A percentile compares a stretch with the other conserved stretches of the same genome.
These are phyloP conservation scores for Lipomyces yamadae DNA, from an alignment of 805 yeast species.

Conservation along the genomic window DNA sequence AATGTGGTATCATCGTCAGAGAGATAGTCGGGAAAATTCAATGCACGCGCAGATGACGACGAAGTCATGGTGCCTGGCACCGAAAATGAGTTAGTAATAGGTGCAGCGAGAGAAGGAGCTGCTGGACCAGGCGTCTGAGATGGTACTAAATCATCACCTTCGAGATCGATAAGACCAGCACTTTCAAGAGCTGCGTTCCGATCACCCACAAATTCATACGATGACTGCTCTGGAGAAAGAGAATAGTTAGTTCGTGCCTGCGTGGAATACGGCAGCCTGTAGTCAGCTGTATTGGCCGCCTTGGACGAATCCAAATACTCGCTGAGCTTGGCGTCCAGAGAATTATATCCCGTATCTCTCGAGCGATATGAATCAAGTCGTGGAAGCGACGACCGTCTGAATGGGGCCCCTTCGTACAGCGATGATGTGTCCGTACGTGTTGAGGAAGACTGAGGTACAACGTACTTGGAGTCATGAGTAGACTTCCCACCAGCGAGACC, in stretches of 20 bases:
- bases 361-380: slow-evolving; percentile 28
- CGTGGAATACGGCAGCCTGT: not conserved
- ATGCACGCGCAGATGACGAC: not conserved
- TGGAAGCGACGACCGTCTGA: slow-evolving; percentile 27
- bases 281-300: not conserved
- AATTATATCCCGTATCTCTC: slow-evolving; percentile 16
- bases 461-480: slow-evolving; percentile 5
- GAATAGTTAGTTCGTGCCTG: not conserved
- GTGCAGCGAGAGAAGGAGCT: slow-evolving; percentile 8
- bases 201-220: slow-evolving; percentile 6
- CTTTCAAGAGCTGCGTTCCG: slow-evolving; percentile 10
- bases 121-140: slow-evolving; percentile 3
- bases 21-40: not conserved
- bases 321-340: slow-evolving; percentile 31
- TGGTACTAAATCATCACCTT: slow-evolving; percentile 16
- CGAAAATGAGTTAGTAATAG: slow-evolving; percentile 3
- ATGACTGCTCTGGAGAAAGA: slow-evolving; percentile 5
- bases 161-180: slow-evolving; percentile 29
- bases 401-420: slow-evolving; percentile 31
- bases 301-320: slow-evolving; percentile 22
- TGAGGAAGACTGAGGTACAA: not conserved
- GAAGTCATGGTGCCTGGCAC: slow-evolving; percentile 8
- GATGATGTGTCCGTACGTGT: slow-evolving; percentile 13
- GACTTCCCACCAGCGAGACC: not conserved
- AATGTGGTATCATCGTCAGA: not conserved